phyloP scores from a whole-genome alignment of 495 filamentous ascomycete genomes.

The Thermochaetoides thermophila region DNA sequence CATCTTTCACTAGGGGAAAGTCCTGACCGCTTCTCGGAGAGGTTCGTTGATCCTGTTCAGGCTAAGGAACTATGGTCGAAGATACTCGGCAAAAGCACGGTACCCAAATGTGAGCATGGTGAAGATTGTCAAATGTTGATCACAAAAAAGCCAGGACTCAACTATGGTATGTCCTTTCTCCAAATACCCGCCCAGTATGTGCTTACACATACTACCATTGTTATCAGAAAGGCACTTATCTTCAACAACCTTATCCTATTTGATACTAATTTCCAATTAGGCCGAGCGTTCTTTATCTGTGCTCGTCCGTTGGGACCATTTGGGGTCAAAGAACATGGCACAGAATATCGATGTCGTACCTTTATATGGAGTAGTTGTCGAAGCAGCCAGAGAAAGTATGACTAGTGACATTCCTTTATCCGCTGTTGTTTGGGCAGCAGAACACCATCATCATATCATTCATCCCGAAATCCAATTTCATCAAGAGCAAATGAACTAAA shows the following conservation, averaged over 20 bases:
- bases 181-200: neutral
- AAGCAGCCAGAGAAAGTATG: constrained; percentile 32
- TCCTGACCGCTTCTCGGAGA: constrained; percentile 6
- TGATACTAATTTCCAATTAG: too few species aligned
- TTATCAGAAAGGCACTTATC: too few species aligned
- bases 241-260: too few species aligned
- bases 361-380: constrained; percentile 90
- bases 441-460: too few species aligned
- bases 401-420: too few species aligned
- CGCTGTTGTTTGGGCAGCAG: too few species aligned
- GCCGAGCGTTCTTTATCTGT: constrained; percentile 79
- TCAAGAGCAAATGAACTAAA: too few species aligned
- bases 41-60: constrained; percentile 51
- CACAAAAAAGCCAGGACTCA: constrained; percentile 78
- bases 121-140: constrained; percentile 70
- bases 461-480: too few species aligned
- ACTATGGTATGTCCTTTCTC: constrained; percentile 36
- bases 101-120: constrained; percentile 72
- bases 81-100: constrained; percentile 58
- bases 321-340: constrained; percentile 65
- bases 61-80: constrained; percentile 77
- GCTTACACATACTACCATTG: too few species aligned
- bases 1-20: too few species aligned
- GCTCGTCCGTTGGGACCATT: constrained; percentile 66
- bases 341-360: constrained; percentile 70